Conservation (phyloP, 2,329 filamentous ascomycete genomes). For the Grosmannia penicillata region DNA sequence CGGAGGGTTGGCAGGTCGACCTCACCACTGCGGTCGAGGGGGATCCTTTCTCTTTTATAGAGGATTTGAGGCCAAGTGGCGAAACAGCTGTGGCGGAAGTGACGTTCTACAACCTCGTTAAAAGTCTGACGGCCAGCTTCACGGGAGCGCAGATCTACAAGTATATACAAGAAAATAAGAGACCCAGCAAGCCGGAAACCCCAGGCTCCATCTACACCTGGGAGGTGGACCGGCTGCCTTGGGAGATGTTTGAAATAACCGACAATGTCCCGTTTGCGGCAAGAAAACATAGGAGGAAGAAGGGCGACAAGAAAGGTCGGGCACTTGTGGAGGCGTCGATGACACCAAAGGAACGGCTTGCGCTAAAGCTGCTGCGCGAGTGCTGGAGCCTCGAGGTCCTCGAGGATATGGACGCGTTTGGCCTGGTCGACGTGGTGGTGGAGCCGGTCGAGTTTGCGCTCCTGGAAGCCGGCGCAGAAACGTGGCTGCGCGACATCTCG, state of each 20-base stretch:
- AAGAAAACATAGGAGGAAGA: neutral
- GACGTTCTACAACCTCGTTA: constrained; percentile 26
- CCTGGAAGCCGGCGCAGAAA: constrained; percentile 23
- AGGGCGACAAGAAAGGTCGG: constrained; percentile 4
- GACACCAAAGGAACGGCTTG: constrained; percentile 25
- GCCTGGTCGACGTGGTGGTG: constrained; percentile 24
- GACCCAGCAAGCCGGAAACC: neutral
- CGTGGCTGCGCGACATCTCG: constrained; percentile 19
- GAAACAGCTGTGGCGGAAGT: constrained; percentile 21
- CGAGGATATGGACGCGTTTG: constrained; percentile 27
- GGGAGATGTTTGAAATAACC: neutral
- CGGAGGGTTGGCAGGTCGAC: neutral
- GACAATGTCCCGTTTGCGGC: neutral
- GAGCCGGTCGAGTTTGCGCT: constrained; percentile 25
- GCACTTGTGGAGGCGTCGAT: neutral
- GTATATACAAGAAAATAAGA: constrained; percentile 23
- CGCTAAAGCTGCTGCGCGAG: constrained; percentile 27
- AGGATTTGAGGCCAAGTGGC: constrained; percentile 29
- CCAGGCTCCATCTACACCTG: constrained; percentile 16
- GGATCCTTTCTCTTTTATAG: constrained; percentile 28
- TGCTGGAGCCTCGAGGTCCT: constrained; percentile 35
- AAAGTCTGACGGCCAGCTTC: constrained; percentile 29
- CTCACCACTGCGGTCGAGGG: constrained; percentile 20
- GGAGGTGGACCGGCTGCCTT: constrained; percentile 16
- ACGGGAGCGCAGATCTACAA: constrained; percentile 26